phyloP scores from a whole-genome alignment of 2,329 filamentous ascomycete species.

The Coleophoma crateriformis region DNA sequence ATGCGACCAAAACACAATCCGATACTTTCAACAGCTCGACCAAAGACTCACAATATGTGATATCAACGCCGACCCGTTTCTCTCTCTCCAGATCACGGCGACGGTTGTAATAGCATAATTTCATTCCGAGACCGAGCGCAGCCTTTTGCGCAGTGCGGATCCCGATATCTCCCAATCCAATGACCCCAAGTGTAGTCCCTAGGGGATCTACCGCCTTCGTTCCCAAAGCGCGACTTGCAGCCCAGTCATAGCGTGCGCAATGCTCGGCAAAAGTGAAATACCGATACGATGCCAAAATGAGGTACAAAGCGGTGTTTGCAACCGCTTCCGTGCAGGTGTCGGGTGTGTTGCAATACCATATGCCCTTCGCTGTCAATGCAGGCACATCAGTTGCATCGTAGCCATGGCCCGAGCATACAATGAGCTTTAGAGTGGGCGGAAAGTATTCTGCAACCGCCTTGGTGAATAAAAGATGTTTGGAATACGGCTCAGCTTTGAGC shows the following conservation, averaged over 20 bases:
- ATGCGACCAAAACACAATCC: slow-evolving; percentile 27
- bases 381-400: slow-evolving; percentile 22
- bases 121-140: slow-evolving; percentile 24
- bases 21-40: slow-evolving; percentile 21
- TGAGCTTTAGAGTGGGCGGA: slow-evolving; percentile 14
- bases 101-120: slow-evolving; percentile 23
- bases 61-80: slow-evolving; percentile 7
- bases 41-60: slow-evolving; percentile 21
- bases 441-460: slow-evolving; percentile 15
- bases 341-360: slow-evolving; percentile 26
- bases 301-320: slow-evolving; percentile 21
- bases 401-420: slow-evolving; percentile 23
- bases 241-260: slow-evolving; percentile 14
- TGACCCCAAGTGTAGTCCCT: slow-evolving; percentile 24
- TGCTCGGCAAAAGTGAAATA: slow-evolving; percentile 19
- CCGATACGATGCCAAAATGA: slow-evolving; percentile 19
- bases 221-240: slow-evolving; percentile 11
- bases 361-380: slow-evolving; percentile 16
- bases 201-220: slow-evolving; percentile 18
- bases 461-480: slow-evolving; percentile 21
- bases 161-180: slow-evolving; percentile 31
- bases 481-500: slow-evolving; percentile 25
- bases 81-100: slow-evolving; percentile 9
- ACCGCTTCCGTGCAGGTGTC: slow-evolving; percentile 23
- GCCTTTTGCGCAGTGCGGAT: slow-evolving; percentile 23